A percentile compares a stretch with the other conserved stretches of the same genome.
phyloP scores from a whole-genome alignment of 257 asterid genomes.

The Nemophila menziesii region DNA sequence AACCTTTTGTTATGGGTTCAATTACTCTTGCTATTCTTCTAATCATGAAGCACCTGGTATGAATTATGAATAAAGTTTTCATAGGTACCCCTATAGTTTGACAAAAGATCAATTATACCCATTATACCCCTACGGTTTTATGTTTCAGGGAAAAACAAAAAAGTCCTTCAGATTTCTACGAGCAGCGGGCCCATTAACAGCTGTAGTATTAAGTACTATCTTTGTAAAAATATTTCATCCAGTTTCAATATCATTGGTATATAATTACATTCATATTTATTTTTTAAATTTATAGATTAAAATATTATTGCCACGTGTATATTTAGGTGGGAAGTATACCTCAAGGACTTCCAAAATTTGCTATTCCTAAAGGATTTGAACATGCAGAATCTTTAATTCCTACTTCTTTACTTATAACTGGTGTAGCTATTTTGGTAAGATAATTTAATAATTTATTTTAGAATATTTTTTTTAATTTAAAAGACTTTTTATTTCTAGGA shows the following conservation, averaged over 20 bases:
- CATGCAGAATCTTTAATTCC: constrained; percentile 63
- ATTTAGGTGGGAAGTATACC: constrained; percentile 94
- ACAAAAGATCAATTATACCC: too few species aligned
- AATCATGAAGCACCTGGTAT: constrained; percentile 86
- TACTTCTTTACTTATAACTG: constrained; percentile 90
- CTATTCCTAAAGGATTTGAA: constrained; percentile 74
- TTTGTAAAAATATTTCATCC: constrained; percentile 67
- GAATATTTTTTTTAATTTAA: constrained; percentile 12
- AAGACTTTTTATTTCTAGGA: constrained; percentile 45
- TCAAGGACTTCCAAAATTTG: constrained; percentile 87
- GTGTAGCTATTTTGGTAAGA: constrained; percentile 95
- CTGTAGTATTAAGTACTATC: constrained; percentile 75
- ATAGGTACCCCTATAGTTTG: too few species aligned
- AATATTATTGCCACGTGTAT: not conserved
- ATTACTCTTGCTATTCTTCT: constrained; percentile 60
- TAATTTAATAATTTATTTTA: constrained; percentile 7
- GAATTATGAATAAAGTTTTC: constrained; percentile 9
- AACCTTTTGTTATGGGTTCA: constrained; percentile 88
- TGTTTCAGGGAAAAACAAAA: constrained; percentile 62
- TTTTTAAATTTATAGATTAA: too few species aligned
- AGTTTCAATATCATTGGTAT: constrained; percentile 83
- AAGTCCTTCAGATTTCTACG: constrained; percentile 63
- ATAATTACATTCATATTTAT: constrained; percentile 36
- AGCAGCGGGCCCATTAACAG: constrained; percentile 97
- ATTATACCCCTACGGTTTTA: too few species aligned